Evolutionary conservation across 345 rosid species (phyloP), one percentile per base, ranked within the genome.

Genomic region (Dimocarpus longan): DNA sequence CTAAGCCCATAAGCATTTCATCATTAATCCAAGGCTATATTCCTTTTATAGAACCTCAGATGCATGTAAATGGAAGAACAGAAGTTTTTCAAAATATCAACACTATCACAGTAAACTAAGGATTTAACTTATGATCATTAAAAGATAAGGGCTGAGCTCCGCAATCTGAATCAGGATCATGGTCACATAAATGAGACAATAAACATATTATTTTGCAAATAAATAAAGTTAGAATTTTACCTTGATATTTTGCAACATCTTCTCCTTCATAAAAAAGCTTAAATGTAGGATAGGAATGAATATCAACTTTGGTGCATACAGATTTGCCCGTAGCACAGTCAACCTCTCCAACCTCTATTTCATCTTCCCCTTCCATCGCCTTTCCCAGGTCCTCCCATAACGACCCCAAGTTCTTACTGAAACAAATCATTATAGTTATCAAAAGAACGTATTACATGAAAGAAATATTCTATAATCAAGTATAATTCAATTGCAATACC

Each of bases 331-430:
- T 56, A 56, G 90, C 89, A 26, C 99, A 96, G 68, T 96, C 98
- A 70, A 96, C 98, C 87, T 94, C 98, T 42, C 99, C 99, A 46
- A 92, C 85, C 94, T 96, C 99, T 67, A 96, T 96, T 68, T 92
- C 98, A 78, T 92, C 97, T 73, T 91, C 97, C 65, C 94, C 95
- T 70, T 96, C 99, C 97, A 94, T 92, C 69, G 83, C 89, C 79
- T 88, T 90, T 56, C 97, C 99, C 54, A 96, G 50, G 43, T 96
- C 97, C 79, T 92, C 99, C 99, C 99, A 96, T 79, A 96, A 83
- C 0, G 92, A 80, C 66, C 99, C 97, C 86, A 96, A 81, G 76
- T 91, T 94, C 88, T 95, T 94, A 84, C 98, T 95, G 88, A n/a
- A 81, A 79, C 24, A 71, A 81, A 72, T 48, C 54, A 10, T 52